These are phyloP conservation scores for Apiotrichum sp. DNA, from an alignment of 1,284 basidiomycete genomes.

Conservation along the genomic window DNA sequence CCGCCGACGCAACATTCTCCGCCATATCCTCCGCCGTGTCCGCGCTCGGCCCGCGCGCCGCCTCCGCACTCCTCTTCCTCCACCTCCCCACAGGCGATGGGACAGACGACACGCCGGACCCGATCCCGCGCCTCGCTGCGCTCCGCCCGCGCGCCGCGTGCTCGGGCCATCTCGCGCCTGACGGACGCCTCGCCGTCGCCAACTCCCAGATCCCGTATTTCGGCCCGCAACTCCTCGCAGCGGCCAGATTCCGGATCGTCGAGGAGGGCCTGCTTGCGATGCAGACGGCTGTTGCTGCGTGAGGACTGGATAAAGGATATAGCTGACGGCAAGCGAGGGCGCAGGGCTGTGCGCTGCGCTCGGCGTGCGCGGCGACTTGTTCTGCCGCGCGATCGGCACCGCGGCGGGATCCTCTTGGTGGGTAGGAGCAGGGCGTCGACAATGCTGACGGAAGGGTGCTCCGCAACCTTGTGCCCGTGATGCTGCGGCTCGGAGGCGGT, in stretches of 20 bases:
- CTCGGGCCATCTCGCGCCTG: background rate
- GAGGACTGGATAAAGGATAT: background rate
- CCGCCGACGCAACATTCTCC: background rate
- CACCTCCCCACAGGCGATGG: background rate
- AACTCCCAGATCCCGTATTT: background rate
- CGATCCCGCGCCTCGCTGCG: background rate
- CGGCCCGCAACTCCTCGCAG: background rate
- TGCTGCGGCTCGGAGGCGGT: background rate
- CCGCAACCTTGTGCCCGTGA: background rate
- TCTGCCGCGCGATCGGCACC: background rate
- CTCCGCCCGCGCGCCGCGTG: background rate
- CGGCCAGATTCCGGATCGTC: background rate
- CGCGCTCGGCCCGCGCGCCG: background rate
- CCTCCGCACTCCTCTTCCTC: background rate
- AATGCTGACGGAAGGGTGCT: background rate
- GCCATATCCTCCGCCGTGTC: background rate
- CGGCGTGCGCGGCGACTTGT: background rate
- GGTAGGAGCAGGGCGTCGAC: background rate
- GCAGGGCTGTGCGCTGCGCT: background rate
- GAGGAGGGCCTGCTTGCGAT: background rate
- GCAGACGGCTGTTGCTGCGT: background rate
- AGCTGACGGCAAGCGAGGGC: background rate
- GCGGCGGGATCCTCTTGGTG: conserved; percentile 1
- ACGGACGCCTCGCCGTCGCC: background rate
- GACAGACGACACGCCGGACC: background rate